A percentile compares a stretch with the other conserved stretches of the same genome.
These are phyloP conservation scores for Hericium rajendrae DNA, from an alignment of 768 basidiomycete species.

Conservation along the genomic window DNA sequence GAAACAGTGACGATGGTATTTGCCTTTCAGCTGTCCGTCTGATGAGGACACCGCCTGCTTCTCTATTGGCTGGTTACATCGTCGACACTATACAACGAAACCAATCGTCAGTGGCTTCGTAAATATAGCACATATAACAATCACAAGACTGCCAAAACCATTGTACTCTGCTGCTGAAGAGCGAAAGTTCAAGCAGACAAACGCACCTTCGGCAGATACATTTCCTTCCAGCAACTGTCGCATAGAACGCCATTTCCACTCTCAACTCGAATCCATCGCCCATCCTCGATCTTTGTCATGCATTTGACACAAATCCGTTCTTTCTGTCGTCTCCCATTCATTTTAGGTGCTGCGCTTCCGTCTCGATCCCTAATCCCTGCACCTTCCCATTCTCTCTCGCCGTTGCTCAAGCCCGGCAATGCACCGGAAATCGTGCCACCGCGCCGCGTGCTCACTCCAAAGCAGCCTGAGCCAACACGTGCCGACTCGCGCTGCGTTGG, in stretches of 20 bases:
- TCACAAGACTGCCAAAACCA: not conserved
- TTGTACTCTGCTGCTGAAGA: not conserved
- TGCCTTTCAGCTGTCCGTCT: constrained; percentile 92
- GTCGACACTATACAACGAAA: constrained; percentile 53
- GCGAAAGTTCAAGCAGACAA: not conserved
- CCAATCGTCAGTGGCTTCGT: not conserved
- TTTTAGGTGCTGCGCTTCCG: constrained; percentile 1
- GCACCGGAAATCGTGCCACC: constrained; percentile 20
- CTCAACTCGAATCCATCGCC: constrained; percentile 75
- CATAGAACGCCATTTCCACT: constrained; percentile 64
- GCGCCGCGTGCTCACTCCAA: constrained; percentile 9
- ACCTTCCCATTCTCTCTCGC: constrained; percentile 20
- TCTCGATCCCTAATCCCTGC: constrained; percentile 23
- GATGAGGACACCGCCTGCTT: constrained; percentile 84
- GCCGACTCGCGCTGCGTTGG: constrained; percentile 27
- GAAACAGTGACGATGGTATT: constrained; percentile 90
- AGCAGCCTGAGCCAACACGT: constrained; percentile 5
- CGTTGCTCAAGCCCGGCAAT: constrained; percentile 10
- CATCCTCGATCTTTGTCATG: constrained; percentile 59
- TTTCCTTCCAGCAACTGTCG: constrained; percentile 90
- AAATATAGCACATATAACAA: constrained; percentile 1
- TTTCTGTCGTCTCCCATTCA: constrained; percentile 3
- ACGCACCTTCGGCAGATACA: constrained; percentile 86
- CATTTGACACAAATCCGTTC: constrained; percentile 53
- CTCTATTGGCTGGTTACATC: constrained; percentile 82